Conservation (phyloP, 495 filamentous ascomycete genomes). For the Penicillium verhagenii region DNA sequence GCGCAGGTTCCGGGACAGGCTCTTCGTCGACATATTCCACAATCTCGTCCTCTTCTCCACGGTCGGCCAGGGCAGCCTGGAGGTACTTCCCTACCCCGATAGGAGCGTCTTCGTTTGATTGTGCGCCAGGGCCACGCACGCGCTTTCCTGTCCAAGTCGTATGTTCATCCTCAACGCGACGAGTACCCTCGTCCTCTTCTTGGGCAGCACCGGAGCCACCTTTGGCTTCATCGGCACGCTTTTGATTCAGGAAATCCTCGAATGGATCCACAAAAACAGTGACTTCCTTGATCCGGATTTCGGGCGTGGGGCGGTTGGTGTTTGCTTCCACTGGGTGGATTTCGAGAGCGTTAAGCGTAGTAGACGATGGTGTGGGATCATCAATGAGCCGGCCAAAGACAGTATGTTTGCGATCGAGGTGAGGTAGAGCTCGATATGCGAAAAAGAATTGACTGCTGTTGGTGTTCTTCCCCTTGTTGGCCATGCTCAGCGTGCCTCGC, state of each 20-base stretch:
- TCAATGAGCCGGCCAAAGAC: conserved; percentile 86
- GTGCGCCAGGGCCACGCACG: conserved; percentile 56
- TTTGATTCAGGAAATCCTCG: conserved; percentile 72
- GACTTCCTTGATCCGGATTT: conserved; percentile 76
- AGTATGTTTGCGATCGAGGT: conserved; percentile 95
- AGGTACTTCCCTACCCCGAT: conserved; percentile 77
- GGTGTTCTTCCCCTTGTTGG: conserved; percentile 97
- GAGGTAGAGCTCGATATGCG: conserved; percentile 75
- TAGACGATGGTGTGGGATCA: conserved; percentile 58
- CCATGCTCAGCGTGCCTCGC: conserved; percentile 85
- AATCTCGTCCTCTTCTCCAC: conserved; percentile 54
- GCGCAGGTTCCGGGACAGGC: conserved; percentile 62
- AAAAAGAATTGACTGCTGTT: conserved; percentile 97
- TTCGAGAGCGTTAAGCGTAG: conserved; percentile 71
- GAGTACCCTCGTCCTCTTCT: conserved; percentile 39
- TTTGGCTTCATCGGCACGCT: conserved; percentile 50
- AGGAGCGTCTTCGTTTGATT: conserved; percentile 41
- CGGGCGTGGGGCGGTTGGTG: conserved; percentile 69
- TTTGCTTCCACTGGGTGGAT: conserved; percentile 61
- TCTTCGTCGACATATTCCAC: conserved; percentile 58
- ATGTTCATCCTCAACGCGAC: conserved; percentile 80
- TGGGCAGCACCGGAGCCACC: conserved; percentile 32
- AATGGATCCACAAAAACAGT: conserved; percentile 93
- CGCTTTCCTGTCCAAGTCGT: conserved; percentile 92
- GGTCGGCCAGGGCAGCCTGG: conserved; percentile 52